phyloP scores from a whole-genome alignment of 352 stramenopile genomes.

The Phytophthora chlamydospora region DNA sequence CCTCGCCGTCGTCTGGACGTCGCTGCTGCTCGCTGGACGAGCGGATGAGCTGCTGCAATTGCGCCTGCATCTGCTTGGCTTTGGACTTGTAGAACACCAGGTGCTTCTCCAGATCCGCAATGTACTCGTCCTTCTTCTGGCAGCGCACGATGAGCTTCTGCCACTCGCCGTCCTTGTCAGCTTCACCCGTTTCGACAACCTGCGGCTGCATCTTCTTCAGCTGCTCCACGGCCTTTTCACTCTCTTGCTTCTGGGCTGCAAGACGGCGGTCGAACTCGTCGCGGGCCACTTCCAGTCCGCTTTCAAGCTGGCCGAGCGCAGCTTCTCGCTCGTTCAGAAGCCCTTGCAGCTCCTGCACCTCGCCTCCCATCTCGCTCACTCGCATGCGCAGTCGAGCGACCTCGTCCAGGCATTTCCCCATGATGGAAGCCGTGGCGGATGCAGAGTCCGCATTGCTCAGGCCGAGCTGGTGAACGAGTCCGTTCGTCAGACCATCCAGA shows the following conservation, averaged over 20 bases:
- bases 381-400: slow-evolving; percentile 52
- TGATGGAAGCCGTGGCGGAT: slow-evolving; percentile 22
- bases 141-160: slow-evolving; percentile 69
- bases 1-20: slow-evolving; percentile 17
- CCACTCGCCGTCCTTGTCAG: slow-evolving; percentile 57
- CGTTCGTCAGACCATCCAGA: slow-evolving; percentile 42
- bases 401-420: slow-evolving; percentile 64
- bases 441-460: slow-evolving; percentile 6
- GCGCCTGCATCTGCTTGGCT: slow-evolving; percentile 84
- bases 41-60: slow-evolving; percentile 81
- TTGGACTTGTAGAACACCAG: slow-evolving; percentile 89
- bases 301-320: slow-evolving; percentile 63
- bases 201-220: slow-evolving; percentile 54
- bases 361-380: slow-evolving; percentile 45
- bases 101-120: slow-evolving; percentile 82
- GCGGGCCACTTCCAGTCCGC: slow-evolving; percentile 58
- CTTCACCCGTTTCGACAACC: slow-evolving; percentile 9
- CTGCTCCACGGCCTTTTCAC: slow-evolving; percentile 25
- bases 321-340: slow-evolving; percentile 59
- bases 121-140: slow-evolving; percentile 88
- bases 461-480: slow-evolving; percentile 41
- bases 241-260: slow-evolving; percentile 59
- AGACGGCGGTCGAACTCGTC: slow-evolving; percentile 78
- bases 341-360: slow-evolving; percentile 44
- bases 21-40: slow-evolving; percentile 53